Conservation (phyloP, 2,329 filamentous ascomycete genomes). For the Colletotrichum spaethianum region DNA sequence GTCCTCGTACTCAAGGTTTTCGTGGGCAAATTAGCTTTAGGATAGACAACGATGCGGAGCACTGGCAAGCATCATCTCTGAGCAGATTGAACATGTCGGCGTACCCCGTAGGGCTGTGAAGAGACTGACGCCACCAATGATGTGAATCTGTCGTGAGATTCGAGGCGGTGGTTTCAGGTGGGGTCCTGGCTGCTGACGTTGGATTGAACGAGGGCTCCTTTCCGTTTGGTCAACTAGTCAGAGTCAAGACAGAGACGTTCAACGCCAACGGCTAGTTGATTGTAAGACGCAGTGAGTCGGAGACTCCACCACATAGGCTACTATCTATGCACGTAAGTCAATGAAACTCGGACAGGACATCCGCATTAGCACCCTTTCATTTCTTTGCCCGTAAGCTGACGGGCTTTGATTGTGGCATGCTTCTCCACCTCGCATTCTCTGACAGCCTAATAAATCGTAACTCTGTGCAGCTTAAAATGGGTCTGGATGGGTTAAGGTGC, state of each 20-base stretch:
- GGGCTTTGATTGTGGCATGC: not conserved
- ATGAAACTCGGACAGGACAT: not conserved
- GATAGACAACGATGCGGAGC: not conserved
- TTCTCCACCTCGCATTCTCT: not conserved
- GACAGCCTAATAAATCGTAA: not conserved
- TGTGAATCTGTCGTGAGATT: not conserved
- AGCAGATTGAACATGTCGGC: not conserved
- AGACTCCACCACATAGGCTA: slow-evolving; percentile 1
- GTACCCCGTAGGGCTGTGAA: not conserved
- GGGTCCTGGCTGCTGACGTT: slow-evolving; percentile 22
- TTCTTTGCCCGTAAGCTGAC: slow-evolving; percentile 24
- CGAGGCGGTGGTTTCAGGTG: not conserved
- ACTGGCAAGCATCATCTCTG: not conserved
- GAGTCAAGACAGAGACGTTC: not conserved
- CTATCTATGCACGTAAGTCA: not conserved
- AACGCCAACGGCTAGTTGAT: not conserved
- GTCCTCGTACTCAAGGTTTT: not conserved
- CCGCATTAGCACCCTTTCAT: slow-evolving; percentile 10
- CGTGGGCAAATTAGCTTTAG: not conserved
- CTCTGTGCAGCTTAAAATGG: not conserved
- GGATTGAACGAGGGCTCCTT: not conserved
- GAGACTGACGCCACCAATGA: not conserved
- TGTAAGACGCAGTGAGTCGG: not conserved
- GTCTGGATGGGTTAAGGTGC: not conserved
- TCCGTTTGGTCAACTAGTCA: not conserved